Conservation (phyloP, 2,329 filamentous ascomycete genomes). For the Aspergillus pseudoglaucus region DNA sequence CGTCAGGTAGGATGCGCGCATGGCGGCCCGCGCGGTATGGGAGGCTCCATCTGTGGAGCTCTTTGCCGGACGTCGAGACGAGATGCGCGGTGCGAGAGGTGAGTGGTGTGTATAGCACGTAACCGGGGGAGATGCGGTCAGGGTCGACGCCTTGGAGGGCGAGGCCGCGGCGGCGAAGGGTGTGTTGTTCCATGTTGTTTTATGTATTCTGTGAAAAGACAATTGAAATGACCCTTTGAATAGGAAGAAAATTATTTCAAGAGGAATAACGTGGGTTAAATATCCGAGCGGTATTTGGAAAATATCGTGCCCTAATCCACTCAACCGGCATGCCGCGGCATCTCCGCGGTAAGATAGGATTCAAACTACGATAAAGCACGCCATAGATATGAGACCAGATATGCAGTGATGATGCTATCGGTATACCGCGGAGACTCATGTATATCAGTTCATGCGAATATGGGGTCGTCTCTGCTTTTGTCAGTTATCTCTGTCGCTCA, state of each 20-base stretch:
- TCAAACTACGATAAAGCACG: constrained; percentile 1
- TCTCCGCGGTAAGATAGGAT: constrained; percentile 15
- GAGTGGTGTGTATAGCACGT: constrained; percentile 28
- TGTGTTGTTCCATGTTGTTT: constrained; percentile 39
- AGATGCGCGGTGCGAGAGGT: background rate
- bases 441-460: background rate
- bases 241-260: background rate
- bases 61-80: constrained; percentile 5
- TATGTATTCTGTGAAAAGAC: background rate
- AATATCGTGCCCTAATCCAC: background rate
- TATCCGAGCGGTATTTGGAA: background rate
- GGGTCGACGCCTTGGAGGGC: constrained; percentile 37
- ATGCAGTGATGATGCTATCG: constrained; percentile 12
- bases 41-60: constrained; percentile 40
- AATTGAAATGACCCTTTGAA: background rate
- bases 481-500: background rate
- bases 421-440: constrained; percentile 2
- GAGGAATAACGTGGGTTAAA: background rate
- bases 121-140: constrained; percentile 33
- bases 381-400: constrained; percentile 14
- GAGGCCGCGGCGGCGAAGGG: constrained; percentile 36
- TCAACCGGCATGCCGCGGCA: constrained; percentile 19
- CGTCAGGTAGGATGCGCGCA: constrained; percentile 39
- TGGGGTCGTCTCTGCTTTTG: background rate
- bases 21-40: constrained; percentile 39